phyloP scores from a whole-genome alignment of 768 basidiomycete genomes.

The Chlorophyllum brunneum region DNA sequence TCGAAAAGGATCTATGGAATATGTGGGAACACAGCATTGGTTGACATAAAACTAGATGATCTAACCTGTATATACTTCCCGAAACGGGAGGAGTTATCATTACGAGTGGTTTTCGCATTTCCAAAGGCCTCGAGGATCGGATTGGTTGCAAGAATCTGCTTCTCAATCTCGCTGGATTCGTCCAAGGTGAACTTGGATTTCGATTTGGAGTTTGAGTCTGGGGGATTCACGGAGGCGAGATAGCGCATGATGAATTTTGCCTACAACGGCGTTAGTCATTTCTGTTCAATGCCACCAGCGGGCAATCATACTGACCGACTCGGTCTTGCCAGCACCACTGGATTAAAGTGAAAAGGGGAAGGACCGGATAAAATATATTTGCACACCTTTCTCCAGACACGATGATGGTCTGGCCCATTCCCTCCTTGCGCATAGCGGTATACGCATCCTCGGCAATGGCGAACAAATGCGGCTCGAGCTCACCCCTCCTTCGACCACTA shows the following conservation, averaged over 20 bases:
- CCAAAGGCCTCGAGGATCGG: slow-evolving; percentile 99
- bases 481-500: slow-evolving; percentile 85
- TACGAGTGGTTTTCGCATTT: slow-evolving; percentile 98
- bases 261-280: slow-evolving; percentile 30
- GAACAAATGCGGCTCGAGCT: slow-evolving; percentile 96
- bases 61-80: slow-evolving; percentile 98
- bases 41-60: slow-evolving; percentile 9
- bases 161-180: slow-evolving; percentile 92
- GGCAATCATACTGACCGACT: slow-evolving; percentile 59
- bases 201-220: slow-evolving; percentile 52
- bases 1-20: slow-evolving; percentile 86
- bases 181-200: slow-evolving; percentile 74
- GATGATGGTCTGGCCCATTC: slow-evolving; percentile 96
- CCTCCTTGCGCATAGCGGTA: slow-evolving; percentile 92
- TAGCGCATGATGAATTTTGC: slow-evolving; percentile 99
- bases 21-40: slow-evolving; percentile 8
- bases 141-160: slow-evolving; percentile 98
- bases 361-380: slow-evolving; percentile 12
- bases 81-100: slow-evolving; percentile 98
- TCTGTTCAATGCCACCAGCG: not conserved
- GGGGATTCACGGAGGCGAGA: slow-evolving; percentile 94
- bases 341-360: slow-evolving; percentile 16
- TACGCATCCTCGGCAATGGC: slow-evolving; percentile 99
- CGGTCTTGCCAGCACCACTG: slow-evolving; percentile 99
- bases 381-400: slow-evolving; percentile 94